Conservation (phyloP, 106 monocot genomes). For the Alisma plantagoaquatica region DNA sequence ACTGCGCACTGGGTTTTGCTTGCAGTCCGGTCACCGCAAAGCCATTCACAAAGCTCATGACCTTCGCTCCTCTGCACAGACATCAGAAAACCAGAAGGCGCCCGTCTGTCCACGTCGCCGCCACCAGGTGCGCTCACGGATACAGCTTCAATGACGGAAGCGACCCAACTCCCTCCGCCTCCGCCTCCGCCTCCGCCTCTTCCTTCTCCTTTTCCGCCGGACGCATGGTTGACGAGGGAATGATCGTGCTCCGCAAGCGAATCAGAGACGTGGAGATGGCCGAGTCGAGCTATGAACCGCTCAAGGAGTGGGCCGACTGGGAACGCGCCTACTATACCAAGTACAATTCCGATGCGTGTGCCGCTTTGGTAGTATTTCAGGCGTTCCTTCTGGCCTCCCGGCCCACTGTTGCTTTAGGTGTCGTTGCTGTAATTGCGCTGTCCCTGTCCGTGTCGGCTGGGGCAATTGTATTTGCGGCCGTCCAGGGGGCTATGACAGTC, state of each 20-base stretch:
- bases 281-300: neutral
- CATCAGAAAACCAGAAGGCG: too few species aligned
- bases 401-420: conserved; percentile 9
- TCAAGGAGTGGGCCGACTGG: conserved; percentile 10
- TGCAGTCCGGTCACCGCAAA: too few species aligned
- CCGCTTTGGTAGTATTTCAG: conserved; percentile 9
- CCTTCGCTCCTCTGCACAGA: too few species aligned
- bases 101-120: too few species aligned
- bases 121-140: neutral
- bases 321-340: conserved; percentile 8
- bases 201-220: conserved; percentile 7
- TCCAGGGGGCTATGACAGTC: too few species aligned
- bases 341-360: conserved; percentile 20
- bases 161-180: too few species aligned
- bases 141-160: neutral
- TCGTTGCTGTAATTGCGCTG: neutral
- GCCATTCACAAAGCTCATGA: too few species aligned
- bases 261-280: conserved; percentile 10
- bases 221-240: conserved; percentile 23
- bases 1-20: too few species aligned
- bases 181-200: too few species aligned
- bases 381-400: conserved; percentile 6
- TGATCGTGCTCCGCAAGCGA: conserved; percentile 18
- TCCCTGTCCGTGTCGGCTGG: neutral
- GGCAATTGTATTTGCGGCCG: too few species aligned